Conservation (phyloP, 2,329 filamentous ascomycete species). For the Lachnellula subtilissima region DNA sequence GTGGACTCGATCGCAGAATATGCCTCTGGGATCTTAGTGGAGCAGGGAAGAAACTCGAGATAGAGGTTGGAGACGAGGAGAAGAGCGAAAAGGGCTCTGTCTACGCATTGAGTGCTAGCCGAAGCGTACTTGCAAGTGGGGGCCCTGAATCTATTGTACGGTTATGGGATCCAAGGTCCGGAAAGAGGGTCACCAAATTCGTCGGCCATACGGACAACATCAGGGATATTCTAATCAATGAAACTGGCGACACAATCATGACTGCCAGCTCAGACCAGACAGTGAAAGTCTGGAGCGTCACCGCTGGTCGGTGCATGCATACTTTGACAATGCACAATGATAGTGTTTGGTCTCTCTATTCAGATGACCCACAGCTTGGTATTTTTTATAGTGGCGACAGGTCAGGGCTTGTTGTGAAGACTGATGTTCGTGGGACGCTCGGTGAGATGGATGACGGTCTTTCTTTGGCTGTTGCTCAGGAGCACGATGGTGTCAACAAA, state of each 20-base stretch:
- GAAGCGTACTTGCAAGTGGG: slow-evolving; percentile 80
- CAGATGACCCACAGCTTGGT: slow-evolving; percentile 75
- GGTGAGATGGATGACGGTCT: slow-evolving; percentile 79
- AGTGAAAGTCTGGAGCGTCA: slow-evolving; percentile 96
- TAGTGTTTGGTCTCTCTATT: slow-evolving; percentile 94
- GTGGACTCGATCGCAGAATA: slow-evolving; percentile 87
- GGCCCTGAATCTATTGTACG: slow-evolving; percentile 91
- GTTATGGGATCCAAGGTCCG: slow-evolving; percentile 84
- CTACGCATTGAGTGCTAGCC: slow-evolving; percentile 79
- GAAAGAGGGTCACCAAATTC: slow-evolving; percentile 90
- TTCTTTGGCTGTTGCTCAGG: slow-evolving; percentile 85
- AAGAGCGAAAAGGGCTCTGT: slow-evolving; percentile 87
- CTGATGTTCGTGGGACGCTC: slow-evolving; percentile 71
- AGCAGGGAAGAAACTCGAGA: slow-evolving; percentile 77
- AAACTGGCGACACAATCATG: slow-evolving; percentile 84
- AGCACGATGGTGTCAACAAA: slow-evolving; percentile 76
- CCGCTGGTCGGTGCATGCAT: slow-evolving; percentile 92
- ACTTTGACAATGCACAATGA: slow-evolving; percentile 99
- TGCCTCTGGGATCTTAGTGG: slow-evolving; percentile 91
- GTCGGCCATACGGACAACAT: slow-evolving; percentile 96
- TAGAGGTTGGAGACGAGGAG: slow-evolving; percentile 80
- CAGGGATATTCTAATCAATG: slow-evolving; percentile 82
- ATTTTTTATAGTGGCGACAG: slow-evolving; percentile 95
- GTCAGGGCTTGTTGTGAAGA: slow-evolving; percentile 92
- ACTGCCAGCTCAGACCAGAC: slow-evolving; percentile 95